Evolutionary conservation across 2,329 filamentous ascomycete genomes (phyloP).

Genomic region (Colletotrichum tropicale): DNA sequence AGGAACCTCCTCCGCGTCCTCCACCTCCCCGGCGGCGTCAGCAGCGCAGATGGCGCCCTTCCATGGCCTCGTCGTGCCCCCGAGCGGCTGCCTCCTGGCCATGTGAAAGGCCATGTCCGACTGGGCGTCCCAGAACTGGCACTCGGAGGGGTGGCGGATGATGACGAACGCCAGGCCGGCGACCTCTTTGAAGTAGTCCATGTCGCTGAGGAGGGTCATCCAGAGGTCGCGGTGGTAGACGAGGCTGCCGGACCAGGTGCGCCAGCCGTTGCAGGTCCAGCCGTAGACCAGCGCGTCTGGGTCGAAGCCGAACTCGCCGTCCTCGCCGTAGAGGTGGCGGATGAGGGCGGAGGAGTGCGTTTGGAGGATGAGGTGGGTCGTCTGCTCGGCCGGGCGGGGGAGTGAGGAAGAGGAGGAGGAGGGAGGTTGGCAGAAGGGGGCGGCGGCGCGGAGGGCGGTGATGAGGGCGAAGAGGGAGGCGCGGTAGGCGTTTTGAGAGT

Average conservation of each 20-base stretch:
- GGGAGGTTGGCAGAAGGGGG: not conserved
- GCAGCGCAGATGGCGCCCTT: not conserved
- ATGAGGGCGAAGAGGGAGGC: not conserved
- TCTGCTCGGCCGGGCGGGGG: not conserved
- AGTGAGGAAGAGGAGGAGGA: not conserved
- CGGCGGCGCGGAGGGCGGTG: not conserved
- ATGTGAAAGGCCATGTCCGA: not conserved
- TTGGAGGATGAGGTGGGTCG: not conserved
- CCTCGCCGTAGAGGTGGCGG: not conserved
- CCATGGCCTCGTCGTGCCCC: not conserved
- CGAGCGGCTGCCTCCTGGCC: not conserved
- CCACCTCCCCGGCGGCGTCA: not conserved
- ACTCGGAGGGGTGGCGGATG: not conserved
- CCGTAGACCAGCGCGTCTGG: not conserved
- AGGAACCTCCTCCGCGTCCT: not conserved
- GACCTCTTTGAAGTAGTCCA: not conserved
- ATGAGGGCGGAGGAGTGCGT: not conserved
- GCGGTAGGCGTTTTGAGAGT: not conserved
- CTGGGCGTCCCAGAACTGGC: not conserved
- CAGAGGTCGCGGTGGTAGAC: not conserved
- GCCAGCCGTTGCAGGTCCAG: not conserved
- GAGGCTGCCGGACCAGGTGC: not conserved
- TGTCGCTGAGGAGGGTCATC: not conserved
- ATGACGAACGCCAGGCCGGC: not conserved
- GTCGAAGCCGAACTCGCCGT: no score